A percentile compares a stretch with the other conserved stretches of the same genome.
These are phyloP conservation scores for Ceratocystis variospora DNA, from an alignment of 2,329 filamentous ascomycete species.

Conservation along the genomic window DNA sequence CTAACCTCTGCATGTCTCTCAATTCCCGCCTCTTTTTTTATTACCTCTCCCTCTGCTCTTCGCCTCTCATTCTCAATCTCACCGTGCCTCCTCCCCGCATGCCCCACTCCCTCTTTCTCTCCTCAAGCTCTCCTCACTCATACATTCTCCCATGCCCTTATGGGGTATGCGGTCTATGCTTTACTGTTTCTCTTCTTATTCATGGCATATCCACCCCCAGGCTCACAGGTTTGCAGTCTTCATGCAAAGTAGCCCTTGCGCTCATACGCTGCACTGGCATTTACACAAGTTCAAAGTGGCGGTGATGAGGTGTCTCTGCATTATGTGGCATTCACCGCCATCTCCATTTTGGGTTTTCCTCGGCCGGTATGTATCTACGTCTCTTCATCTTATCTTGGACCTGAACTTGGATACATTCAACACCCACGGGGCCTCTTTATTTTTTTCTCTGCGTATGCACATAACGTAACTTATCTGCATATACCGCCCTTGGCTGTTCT, in stretches of 20 bases:
- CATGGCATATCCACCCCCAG: not conserved
- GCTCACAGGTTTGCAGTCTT: not conserved
- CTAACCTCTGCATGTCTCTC: not conserved
- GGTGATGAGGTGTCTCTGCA: conserved; percentile 3
- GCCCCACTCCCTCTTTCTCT: not conserved
- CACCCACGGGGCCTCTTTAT: too few relatives aligned
- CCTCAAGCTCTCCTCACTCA: not conserved
- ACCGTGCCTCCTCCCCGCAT: not conserved
- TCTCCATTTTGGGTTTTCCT: not conserved
- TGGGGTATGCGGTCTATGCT: not conserved
- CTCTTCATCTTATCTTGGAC: not conserved
- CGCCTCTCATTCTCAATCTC: not conserved
- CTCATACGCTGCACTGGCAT: not conserved
- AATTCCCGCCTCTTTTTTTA: not conserved
- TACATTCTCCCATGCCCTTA: too few relatives aligned
- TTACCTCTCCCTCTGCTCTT: not conserved
- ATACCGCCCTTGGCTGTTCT: not conserved
- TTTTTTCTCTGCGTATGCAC: not conserved
- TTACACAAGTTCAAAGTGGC: not conserved
- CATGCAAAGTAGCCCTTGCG: conserved; percentile 6
- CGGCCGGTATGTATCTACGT: not conserved
- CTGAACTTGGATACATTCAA: not conserved
- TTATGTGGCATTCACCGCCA: conserved; percentile 1
- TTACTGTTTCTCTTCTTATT: not conserved
- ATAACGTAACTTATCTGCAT: not conserved